These are phyloP conservation scores for Pleurotus sapidus DNA, from an alignment of 768 basidiomycete species.

Conservation along the genomic window DNA sequence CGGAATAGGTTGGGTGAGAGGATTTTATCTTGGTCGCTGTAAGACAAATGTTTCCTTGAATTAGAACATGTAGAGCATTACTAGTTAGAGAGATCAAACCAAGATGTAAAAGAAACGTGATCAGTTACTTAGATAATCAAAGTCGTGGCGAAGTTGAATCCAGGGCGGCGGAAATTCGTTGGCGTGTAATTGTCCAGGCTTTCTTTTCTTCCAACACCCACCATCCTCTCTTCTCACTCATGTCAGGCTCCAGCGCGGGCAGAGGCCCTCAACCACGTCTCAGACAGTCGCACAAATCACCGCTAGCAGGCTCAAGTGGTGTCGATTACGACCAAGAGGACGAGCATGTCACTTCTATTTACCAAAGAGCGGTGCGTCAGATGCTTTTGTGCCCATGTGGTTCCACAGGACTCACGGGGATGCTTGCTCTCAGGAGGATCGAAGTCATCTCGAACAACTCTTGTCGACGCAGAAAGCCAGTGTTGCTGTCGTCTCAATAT, in stretches of 20 bases:
- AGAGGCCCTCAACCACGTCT: neutral
- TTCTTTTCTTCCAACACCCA: neutral
- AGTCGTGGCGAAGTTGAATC: constrained; percentile 1
- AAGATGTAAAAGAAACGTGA: constrained; percentile 5
- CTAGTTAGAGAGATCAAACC: neutral
- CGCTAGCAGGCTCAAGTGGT: constrained; percentile 1
- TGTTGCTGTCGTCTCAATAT: constrained; percentile 52
- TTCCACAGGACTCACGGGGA: neutral
- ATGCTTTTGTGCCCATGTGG: no score
- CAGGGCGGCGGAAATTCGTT: neutral
- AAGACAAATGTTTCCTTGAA: no score
- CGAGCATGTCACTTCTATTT: constrained; percentile 8
- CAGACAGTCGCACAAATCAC: constrained; percentile 1
- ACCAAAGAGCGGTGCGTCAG: constrained; percentile 5
- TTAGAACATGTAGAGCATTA: no score
- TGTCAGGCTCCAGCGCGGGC: constrained; percentile 1
- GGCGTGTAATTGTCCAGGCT: neutral
- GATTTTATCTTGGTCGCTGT: no score
- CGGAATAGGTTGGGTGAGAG: no score
- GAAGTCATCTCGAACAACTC: constrained; percentile 58
- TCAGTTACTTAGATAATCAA: neutral
- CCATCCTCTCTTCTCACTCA: neutral
- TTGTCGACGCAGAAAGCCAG: constrained; percentile 66
- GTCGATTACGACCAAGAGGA: constrained; percentile 8
- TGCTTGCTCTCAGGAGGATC: constrained; percentile 37